phyloP scores from a whole-genome alignment of 139 green algal genomes.

The Asterochloris sp. region DNA sequence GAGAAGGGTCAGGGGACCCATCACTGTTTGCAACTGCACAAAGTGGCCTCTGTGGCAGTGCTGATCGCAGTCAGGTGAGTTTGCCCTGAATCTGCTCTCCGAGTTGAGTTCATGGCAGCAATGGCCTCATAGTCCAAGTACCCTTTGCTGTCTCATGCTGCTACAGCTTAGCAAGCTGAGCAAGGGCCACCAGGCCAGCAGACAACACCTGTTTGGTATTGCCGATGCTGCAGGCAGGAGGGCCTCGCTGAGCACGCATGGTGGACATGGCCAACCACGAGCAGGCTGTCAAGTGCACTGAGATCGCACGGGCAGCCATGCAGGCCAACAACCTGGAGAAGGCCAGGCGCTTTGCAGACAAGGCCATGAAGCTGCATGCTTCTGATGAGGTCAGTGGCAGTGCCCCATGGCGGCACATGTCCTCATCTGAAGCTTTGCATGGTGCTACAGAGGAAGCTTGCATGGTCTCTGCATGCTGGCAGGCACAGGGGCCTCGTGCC shows the following conservation, averaged over 20 bases:
- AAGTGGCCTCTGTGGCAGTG: too few species aligned
- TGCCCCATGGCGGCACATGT: neutral
- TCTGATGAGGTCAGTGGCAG: slow-evolving; percentile 33
- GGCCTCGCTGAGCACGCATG: slow-evolving; percentile 3
- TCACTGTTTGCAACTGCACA: too few species aligned
- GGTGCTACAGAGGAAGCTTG: neutral
- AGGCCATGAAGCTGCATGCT: slow-evolving; percentile 53
- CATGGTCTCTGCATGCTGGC: too few species aligned
- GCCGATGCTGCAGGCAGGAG: neutral
- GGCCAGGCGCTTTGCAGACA: slow-evolving; percentile 51
- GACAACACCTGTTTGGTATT: neutral
- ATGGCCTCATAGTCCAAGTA: neutral
- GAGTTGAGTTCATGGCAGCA: neutral
- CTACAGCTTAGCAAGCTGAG: neutral
- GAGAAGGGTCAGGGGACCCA: too few species aligned
- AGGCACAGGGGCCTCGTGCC: too few species aligned
- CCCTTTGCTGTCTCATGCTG: neutral
- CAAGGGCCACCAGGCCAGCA: neutral
- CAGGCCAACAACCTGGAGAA: slow-evolving; percentile 31
- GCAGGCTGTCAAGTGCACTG: slow-evolving; percentile 35
- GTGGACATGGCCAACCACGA: slow-evolving; percentile 39
- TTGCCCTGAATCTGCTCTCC: too few species aligned
- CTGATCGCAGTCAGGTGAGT: too few species aligned
- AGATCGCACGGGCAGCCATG: slow-evolving; percentile 36
- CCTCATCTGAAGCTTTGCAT: neutral